Evolutionary conservation across 768 basidiomycete species (phyloP), one percentile per base, ranked within the genome.

Genomic region (Krasilnikovozyma curviuscula): DNA sequence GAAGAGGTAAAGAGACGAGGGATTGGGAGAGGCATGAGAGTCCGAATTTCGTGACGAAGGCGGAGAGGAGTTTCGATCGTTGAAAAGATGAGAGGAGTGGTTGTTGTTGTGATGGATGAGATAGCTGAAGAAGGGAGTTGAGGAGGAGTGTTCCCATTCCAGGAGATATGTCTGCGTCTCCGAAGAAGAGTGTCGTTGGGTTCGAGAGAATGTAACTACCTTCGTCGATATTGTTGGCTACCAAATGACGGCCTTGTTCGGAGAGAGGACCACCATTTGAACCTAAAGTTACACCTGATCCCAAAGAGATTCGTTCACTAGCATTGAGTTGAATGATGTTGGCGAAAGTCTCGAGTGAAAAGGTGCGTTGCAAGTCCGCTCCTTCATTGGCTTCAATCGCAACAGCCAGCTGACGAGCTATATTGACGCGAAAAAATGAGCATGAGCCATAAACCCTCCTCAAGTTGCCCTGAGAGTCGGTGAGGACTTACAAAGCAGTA

Each of bases 71-170:
- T 10, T 37, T 29, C 18, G 24, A 24, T n/a, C 46, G 45, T 41
- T 52, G 50, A 14, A 16, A 27, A 27, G 32, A 30, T 16, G 40
- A 40, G 45, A 52, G 30, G 23, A 52, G 24, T 18, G 50, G 45
- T 9, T 57, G 54, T 13, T 49, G 47, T 33, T 40, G 31, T 18
- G 56, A 54, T 32, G 53, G 44, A 21, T 61, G 63, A 44, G 57
- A 64, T 14, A 60, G 35, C 10, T 62, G 58, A 21, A 64, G 52
- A 18, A 66, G 44, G n/a, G 50, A 27, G 31, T 39, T 42, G 23
- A 52, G 50, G 14, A 52, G 45, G 21, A 52, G 50, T n/a, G 50
- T 52, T 18, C 50, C 50, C 50, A 52, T 52, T 12, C 50, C 50
- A n/a, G 50, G 50, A 21, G 40, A 42, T 14, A 52, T 46, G 44